Conservation (phyloP, 345 rosid genomes). For the Eucalyptus pauciflora region DNA sequence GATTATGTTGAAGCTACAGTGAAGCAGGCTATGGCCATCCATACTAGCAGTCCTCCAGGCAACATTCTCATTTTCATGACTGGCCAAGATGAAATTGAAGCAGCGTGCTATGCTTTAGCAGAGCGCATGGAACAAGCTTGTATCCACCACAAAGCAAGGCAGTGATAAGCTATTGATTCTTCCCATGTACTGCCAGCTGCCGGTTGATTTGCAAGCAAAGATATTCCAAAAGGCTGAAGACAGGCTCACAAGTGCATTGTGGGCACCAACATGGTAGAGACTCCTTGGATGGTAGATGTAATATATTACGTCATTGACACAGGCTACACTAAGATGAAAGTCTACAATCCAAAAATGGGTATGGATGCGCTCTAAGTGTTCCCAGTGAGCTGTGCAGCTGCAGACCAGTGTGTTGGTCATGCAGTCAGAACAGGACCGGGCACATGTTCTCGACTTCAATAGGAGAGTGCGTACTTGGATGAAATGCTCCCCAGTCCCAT, state of each 20-base stretch:
- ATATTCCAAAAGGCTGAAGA: conserved; percentile 92
- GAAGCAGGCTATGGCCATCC: conserved; percentile 95
- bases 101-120: conserved; percentile 81
- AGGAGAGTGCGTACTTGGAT: conserved; percentile 79
- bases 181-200: conserved; percentile 92
- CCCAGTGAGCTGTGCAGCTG: conserved; percentile 88
- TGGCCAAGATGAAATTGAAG: conserved; percentile 97
- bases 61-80: conserved; percentile 98
- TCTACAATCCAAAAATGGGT: conserved; percentile 94
- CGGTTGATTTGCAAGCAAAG: conserved; percentile 96
- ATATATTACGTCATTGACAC: conserved; percentile 84
- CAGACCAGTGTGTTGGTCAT: conserved; percentile 93
- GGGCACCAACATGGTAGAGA: conserved; percentile 95
- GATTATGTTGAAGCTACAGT: conserved; percentile 97
- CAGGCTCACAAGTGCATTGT: conserved; percentile 92
- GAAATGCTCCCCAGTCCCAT: conserved; percentile 85
- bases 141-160: conserved; percentile 58
- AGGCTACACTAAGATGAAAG: conserved; percentile 89
- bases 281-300: conserved; percentile 91
- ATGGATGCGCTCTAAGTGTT: conserved; percentile 98
- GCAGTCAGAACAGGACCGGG: conserved; percentile 99
- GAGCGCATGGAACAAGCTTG: conserved; percentile 88
- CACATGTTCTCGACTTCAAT: conserved; percentile 82
- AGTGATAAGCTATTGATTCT: conserved; percentile 66
- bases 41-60: conserved; percentile 78